A percentile compares a stretch with the other conserved stretches of the same genome.
Conservation (phyloP, 306 rosid genomes). For the Delonix regia region DNA sequence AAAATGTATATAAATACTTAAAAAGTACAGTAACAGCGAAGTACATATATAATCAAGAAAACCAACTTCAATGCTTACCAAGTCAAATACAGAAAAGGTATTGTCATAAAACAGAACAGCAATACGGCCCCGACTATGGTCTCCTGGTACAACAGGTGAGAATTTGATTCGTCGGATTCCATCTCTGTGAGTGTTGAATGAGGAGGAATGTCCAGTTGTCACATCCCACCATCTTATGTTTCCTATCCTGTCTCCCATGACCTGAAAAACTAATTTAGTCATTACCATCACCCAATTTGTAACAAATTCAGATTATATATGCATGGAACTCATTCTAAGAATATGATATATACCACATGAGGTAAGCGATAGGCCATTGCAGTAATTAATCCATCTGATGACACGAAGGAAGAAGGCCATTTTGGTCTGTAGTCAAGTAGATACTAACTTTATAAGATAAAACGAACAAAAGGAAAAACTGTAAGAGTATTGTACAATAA, state of each 20-base stretch:
- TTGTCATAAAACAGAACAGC: constrained; percentile 96
- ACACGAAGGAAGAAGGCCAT: constrained; percentile 96
- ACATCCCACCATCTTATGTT: constrained; percentile 99
- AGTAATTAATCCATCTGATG: constrained; percentile 89
- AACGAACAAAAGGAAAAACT: constrained; percentile 17
- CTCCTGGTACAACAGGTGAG: constrained; percentile 93
- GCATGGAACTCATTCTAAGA: constrained; percentile 33
- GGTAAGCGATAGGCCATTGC: constrained; percentile 99
- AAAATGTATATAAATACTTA: constrained; percentile 3
- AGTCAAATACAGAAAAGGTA: constrained; percentile 93
- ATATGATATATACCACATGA: constrained; percentile 72
- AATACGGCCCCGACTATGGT: constrained; percentile 86
- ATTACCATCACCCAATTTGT: constrained; percentile 41
- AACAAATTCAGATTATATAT: constrained; percentile 25
- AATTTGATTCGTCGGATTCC: constrained; percentile 95
- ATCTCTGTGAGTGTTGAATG: constrained; percentile 91
- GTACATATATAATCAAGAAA: constrained; percentile 22
- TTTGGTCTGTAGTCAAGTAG: constrained; percentile 72
- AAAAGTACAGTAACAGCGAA: constrained; percentile 6
- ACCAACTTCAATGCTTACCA: constrained; percentile 56
- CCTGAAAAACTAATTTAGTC: constrained; percentile 62
- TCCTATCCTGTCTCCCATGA: constrained; percentile 97
- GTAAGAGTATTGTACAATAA: not conserved
- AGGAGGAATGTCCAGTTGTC: constrained; percentile 89
- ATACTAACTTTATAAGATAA: constrained; percentile 47